These are phyloP conservation scores for Podaxis mareebaensis DNA, from an alignment of 768 basidiomycete species.

Conservation along the genomic window DNA sequence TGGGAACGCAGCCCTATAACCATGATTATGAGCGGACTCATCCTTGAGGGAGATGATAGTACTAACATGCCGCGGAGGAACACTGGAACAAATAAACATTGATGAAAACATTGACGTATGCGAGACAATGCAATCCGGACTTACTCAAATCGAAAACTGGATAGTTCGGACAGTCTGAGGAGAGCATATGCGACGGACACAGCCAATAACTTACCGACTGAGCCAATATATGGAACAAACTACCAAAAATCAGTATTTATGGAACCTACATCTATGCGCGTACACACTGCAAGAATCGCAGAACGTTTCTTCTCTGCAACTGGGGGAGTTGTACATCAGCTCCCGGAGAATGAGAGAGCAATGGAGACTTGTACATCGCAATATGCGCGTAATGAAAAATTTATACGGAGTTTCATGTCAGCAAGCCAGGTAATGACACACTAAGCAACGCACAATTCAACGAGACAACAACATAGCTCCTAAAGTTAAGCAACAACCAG, in stretches of 20 bases:
- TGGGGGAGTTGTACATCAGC: background rate
- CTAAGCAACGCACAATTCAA: constrained; percentile 4
- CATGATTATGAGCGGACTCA: background rate
- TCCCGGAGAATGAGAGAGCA: background rate
- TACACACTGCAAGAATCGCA: background rate
- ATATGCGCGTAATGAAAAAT: constrained; percentile 6
- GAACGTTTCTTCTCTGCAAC: constrained; percentile 2
- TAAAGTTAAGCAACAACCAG: background rate
- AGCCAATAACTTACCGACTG: background rate
- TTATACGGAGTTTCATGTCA: background rate
- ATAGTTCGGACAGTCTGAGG: background rate
- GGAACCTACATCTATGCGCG: background rate
- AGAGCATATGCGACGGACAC: background rate
- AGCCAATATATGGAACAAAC: constrained; percentile 1
- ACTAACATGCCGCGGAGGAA: constrained; percentile 1
- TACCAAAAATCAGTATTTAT: background rate
- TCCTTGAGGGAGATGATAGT: background rate
- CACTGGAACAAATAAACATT: background rate
- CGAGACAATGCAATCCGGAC: background rate
- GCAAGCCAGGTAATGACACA: background rate
- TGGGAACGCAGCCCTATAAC: background rate
- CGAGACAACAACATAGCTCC: background rate
- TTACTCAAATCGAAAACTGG: constrained; percentile 2
- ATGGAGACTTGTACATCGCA: background rate
- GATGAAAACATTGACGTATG: background rate